Evolutionary conservation across 2,329 filamentous ascomycete species (phyloP).

Genomic region (Cordyceps pruinosa): DNA sequence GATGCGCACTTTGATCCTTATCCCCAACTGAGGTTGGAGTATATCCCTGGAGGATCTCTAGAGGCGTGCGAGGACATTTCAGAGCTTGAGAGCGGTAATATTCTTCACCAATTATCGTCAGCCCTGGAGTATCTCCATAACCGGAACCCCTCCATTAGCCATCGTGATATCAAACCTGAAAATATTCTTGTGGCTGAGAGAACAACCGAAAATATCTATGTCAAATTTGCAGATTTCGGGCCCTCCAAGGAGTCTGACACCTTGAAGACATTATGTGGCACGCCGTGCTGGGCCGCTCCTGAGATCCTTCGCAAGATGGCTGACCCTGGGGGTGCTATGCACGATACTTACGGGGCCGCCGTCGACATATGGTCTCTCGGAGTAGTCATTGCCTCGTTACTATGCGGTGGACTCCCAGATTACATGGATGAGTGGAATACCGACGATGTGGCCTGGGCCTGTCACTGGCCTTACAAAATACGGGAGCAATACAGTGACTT

Average conservation of each 20-base stretch:
- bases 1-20: neutral
- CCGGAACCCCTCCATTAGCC: neutral
- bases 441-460: neutral
- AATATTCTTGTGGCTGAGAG: neutral
- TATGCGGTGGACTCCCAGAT: neutral
- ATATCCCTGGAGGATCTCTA: neutral
- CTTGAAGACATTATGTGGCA: neutral
- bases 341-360: neutral
- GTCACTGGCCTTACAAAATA: no score
- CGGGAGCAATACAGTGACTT: no score
- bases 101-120: neutral
- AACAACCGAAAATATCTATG: neutral
- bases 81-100: neutral
- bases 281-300: neutral
- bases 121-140: neutral
- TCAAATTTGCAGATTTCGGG: neutral
- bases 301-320: neutral
- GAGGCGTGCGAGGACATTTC: neutral
- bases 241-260: neutral
- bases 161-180: neutral
- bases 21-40: neutral
- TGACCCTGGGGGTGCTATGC: neutral
- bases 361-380: neutral
- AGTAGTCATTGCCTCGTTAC: neutral
- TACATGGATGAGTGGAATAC: neutral